Conservation (phyloP, 1,139 yeast genomes). For the Yamadazyma oceani region DNA sequence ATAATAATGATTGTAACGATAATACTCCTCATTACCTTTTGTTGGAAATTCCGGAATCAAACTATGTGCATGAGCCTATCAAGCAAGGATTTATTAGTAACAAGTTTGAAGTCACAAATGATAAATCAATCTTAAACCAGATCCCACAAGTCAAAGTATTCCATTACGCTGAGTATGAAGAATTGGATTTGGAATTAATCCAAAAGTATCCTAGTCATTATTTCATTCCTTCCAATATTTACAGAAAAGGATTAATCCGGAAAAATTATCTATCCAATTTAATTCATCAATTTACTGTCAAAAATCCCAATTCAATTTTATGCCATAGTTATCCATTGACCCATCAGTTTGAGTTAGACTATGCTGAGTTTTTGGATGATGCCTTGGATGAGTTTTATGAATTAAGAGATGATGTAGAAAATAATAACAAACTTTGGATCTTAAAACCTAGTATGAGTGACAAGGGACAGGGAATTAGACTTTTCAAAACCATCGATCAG, state of each 20-base stretch:
- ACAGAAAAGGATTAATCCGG: constrained; percentile 83
- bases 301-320: constrained; percentile 69
- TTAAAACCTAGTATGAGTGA: constrained; percentile 97
- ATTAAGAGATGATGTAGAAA: constrained; percentile 71
- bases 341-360: constrained; percentile 84
- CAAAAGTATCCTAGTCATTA: constrained; percentile 43
- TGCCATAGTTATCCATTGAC: constrained; percentile 67
- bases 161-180: constrained; percentile 91
- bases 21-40: constrained; percentile 18
- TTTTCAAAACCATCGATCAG: constrained; percentile 76
- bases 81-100: constrained; percentile 38
- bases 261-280: constrained; percentile 87
- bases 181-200: constrained; percentile 70
- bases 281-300: constrained; percentile 67
- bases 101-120: constrained; percentile 25
- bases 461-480: constrained; percentile 90
- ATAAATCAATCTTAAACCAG: constrained; percentile 21
- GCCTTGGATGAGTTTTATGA: constrained; percentile 91
- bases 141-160: constrained; percentile 37
- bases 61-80: constrained; percentile 64
- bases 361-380: constrained; percentile 94
- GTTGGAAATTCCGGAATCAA: constrained; percentile 34
- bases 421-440: constrained; percentile 73
- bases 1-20: constrained; percentile 18
- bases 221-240: constrained; percentile 76